Conservation (phyloP, 2,329 filamentous ascomycete genomes). For the Leptodontidium sp. region DNA sequence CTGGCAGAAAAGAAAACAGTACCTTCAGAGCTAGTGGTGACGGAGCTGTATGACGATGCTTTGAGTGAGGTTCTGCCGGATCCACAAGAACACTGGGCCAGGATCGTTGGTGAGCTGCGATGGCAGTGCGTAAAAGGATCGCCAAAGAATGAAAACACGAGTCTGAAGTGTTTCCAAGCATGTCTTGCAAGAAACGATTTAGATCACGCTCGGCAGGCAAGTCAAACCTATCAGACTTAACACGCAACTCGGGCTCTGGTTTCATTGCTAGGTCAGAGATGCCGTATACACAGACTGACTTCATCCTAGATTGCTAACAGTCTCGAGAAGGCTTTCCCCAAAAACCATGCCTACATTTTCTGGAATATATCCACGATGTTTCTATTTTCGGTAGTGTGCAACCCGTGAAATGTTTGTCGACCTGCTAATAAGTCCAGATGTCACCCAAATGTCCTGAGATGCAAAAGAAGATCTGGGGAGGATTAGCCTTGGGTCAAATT, state of each 20-base stretch:
- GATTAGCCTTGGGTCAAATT: constrained; percentile 43
- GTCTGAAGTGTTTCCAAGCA: constrained; percentile 42
- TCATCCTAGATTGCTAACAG: constrained; percentile 44
- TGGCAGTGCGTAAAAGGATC: constrained; percentile 44
- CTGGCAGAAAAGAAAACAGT: constrained; percentile 37
- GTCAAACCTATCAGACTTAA: neutral
- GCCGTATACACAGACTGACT: neutral
- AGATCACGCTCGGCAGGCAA: constrained; percentile 47
- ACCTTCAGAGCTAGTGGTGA: constrained; percentile 42
- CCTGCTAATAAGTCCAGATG: constrained; percentile 37
- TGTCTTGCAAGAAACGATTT: constrained; percentile 46
- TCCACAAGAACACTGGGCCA: constrained; percentile 39
- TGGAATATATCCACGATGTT: constrained; percentile 47
- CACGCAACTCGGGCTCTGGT: neutral
- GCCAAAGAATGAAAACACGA: constrained; percentile 45
- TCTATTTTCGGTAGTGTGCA: constrained; percentile 43
- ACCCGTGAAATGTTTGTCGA: neutral
- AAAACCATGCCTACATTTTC: constrained; percentile 45
- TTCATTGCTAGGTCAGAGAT: constrained; percentile 1
- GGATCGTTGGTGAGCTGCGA: constrained; percentile 44
- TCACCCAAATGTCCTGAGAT: constrained; percentile 40
- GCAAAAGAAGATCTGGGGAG: constrained; percentile 43
- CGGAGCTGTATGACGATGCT: constrained; percentile 46
- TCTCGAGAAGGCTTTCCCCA: constrained; percentile 46
- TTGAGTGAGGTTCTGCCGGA: constrained; percentile 38